Evolutionary conservation across 805 yeast species (phyloP).

Genomic region (Isabelozyma rhagii): DNA sequence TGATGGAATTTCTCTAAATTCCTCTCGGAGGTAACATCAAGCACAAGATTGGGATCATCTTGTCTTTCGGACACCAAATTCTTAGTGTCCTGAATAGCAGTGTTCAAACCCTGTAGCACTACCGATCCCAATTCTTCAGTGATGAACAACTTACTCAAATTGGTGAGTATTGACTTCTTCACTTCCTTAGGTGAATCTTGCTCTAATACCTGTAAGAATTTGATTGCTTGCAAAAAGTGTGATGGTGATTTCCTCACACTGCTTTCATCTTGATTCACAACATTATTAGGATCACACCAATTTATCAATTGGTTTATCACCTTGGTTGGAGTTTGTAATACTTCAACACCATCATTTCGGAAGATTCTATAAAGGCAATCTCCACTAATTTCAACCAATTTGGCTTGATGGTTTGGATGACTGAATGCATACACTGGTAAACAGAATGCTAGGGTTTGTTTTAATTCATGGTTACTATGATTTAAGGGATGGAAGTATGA

Average conservation of each 20-base stretch:
- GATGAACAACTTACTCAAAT: constrained; percentile 45
- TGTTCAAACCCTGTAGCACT: constrained; percentile 28
- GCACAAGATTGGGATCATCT: constrained; percentile 24
- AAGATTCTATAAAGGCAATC: constrained; percentile 64
- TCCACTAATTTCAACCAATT: constrained; percentile 59
- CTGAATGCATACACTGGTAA: constrained; percentile 85
- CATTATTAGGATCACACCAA: constrained; percentile 80
- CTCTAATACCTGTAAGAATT: constrained; percentile 50
- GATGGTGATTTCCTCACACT: constrained; percentile 41
- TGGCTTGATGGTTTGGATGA: constrained; percentile 65
- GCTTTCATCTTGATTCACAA: constrained; percentile 48
- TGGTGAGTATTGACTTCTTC: constrained; percentile 51
- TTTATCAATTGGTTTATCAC: constrained; percentile 69
- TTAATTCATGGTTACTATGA: constrained; percentile 57
- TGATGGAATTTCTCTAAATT: constrained; percentile 29
- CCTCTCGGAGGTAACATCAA: constrained; percentile 29
- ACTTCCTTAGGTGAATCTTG: constrained; percentile 49
- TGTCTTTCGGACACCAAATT: constrained; percentile 17
- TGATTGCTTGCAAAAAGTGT: constrained; percentile 56
- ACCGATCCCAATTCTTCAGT: constrained; percentile 25
- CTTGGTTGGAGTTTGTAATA: constrained; percentile 42
- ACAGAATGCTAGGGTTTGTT: constrained; percentile 82
- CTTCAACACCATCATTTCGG: constrained; percentile 24
- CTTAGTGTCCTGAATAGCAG: constrained; percentile 32
- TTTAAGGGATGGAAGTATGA: constrained; percentile 74